Percentiles rank a stretch among this genome's conserved stretches.
Evolutionary conservation across 1,284 basidiomycete genomes (phyloP).

Genomic region (Marasmius tenuissimus): DNA sequence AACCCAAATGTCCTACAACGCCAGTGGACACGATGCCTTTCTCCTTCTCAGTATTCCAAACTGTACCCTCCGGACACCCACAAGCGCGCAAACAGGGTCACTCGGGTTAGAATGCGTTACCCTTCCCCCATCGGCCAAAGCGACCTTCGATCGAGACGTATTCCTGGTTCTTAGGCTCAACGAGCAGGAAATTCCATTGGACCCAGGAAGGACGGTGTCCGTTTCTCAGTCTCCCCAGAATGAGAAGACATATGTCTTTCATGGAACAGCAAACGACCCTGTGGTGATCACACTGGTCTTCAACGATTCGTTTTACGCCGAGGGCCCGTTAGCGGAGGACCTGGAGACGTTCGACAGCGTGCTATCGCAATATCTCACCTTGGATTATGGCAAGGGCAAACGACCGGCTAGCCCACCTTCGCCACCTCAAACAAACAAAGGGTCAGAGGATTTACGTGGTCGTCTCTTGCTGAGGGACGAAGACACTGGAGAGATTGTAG

Average conservation of each 20-base stretch:
- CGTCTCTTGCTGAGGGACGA: constrained; percentile 76
- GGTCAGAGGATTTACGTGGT: constrained; percentile 52
- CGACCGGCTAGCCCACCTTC: constrained; percentile 12
- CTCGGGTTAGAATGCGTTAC: constrained; percentile 60
- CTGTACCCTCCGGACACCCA: constrained; percentile 38
- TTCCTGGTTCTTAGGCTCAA: constrained; percentile 65
- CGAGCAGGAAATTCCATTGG: constrained; percentile 59
- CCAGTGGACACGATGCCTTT: constrained; percentile 40
- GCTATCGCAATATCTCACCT: constrained; percentile 64
- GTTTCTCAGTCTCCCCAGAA: constrained; percentile 34
- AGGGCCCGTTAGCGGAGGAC: constrained; percentile 50
- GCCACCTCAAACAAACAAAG: constrained; percentile 11
- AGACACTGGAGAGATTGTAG: constrained; percentile 72
- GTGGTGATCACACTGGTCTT: constrained; percentile 40
- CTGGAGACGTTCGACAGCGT: constrained; percentile 71
- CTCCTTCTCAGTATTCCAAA: constrained; percentile 52
- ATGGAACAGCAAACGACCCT: constrained; percentile 32
- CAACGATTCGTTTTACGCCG: constrained; percentile 32
- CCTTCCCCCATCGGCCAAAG: constrained; percentile 31
- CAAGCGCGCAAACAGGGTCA: constrained; percentile 35
- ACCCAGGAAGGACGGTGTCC: constrained; percentile 44
- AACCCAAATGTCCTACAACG: not conserved
- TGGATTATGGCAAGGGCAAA: constrained; percentile 23
- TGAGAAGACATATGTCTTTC: constrained; percentile 47
- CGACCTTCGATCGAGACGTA: constrained; percentile 42